Conservation (phyloP, 805 yeast species). For the Wickerhamiella qilinensis region DNA sequence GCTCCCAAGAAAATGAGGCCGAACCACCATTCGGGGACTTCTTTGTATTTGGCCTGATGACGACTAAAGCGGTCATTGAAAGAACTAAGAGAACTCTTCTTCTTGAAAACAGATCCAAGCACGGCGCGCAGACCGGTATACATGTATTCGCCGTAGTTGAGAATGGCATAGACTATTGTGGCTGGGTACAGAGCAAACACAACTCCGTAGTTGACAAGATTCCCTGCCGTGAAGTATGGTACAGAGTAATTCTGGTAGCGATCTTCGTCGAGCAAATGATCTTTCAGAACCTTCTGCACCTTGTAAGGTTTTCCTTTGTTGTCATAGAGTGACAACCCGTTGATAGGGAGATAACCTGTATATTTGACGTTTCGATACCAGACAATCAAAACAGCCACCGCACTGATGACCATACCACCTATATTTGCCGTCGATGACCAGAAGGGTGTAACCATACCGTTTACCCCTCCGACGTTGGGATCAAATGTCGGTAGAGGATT, state of each 20-base stretch:
- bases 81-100: constrained; percentile 9
- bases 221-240: constrained; percentile 51
- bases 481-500: constrained; percentile 41
- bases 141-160: constrained; percentile 27
- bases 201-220: constrained; percentile 39
- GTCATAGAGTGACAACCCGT: constrained; percentile 27
- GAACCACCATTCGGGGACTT: constrained; percentile 39
- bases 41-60: constrained; percentile 33
- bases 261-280: constrained; percentile 26
- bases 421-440: no score
- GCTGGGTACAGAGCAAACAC: constrained; percentile 35
- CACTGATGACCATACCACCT: constrained; percentile 21
- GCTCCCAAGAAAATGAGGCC: constrained; percentile 28
- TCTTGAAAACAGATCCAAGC: constrained; percentile 1
- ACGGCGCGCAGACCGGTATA: constrained; percentile 16
- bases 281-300: constrained; percentile 32
- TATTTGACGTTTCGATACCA: constrained; percentile 34
- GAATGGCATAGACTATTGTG: constrained; percentile 31
- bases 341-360: constrained; percentile 37
- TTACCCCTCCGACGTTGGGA: constrained; percentile 31
- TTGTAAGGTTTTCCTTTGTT: constrained; percentile 30
- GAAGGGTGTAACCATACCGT: no score
- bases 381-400: constrained; percentile 6
- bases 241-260: constrained; percentile 43
- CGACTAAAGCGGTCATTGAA: constrained; percentile 33